Conservation (phyloP, 768 basidiomycete genomes). For the Lactifluus pinguis region DNA sequence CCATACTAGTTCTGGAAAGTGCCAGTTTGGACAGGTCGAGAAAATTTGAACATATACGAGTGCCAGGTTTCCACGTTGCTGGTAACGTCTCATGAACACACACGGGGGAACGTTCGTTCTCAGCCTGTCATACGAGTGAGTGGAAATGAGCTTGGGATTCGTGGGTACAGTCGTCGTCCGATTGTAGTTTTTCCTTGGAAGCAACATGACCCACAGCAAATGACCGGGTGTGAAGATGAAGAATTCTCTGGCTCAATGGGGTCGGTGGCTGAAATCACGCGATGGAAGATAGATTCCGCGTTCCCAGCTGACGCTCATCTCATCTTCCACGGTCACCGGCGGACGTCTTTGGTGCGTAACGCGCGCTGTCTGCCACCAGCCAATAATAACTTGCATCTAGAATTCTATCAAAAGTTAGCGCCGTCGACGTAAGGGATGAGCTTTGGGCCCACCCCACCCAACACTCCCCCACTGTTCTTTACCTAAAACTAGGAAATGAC, state of each 20-base stretch:
- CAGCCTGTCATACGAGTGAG: background rate
- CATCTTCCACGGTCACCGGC: background rate
- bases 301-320: conserved; percentile 10
- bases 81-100: background rate
- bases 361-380: conserved; percentile 6
- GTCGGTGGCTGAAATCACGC: background rate
- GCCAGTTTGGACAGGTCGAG: background rate
- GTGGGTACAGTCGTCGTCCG: background rate
- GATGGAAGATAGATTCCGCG: background rate
- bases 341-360: conserved; percentile 11
- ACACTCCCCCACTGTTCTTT: background rate
- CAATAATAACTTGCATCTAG: conserved; percentile 1
- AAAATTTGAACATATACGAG: background rate
- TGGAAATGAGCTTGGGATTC: background rate
- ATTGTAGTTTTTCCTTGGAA: background rate
- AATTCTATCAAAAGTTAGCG: conserved; percentile 7
- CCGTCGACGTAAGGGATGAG: conserved; percentile 8
- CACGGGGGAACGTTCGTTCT: background rate
- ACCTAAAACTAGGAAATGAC: background rate
- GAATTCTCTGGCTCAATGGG: background rate
- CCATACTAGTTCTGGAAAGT: background rate
- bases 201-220: background rate
- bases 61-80: background rate
- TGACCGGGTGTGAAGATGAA: background rate
- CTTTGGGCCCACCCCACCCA: too few relatives aligned